These are phyloP conservation scores for Penicillium nucicola DNA, from an alignment of 495 filamentous ascomycete genomes.

Conservation along the genomic window DNA sequence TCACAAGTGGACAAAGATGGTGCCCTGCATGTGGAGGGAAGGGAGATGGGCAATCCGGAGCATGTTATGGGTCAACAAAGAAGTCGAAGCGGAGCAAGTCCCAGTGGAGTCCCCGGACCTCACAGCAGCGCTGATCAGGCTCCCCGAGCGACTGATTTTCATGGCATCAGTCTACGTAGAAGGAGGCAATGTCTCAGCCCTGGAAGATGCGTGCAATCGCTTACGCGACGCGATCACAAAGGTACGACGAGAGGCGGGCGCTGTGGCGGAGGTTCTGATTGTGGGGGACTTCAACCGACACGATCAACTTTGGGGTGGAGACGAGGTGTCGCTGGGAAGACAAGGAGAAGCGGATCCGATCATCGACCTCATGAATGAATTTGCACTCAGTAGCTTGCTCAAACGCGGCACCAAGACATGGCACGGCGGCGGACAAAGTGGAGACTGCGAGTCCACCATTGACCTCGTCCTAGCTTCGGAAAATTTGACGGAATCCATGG, in stretches of 20 bases:
- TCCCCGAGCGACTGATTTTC: constrained; percentile 18
- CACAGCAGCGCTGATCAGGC: constrained; percentile 20
- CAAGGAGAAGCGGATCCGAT: constrained; percentile 34
- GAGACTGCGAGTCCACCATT: constrained; percentile 26
- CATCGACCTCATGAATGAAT: constrained; percentile 33
- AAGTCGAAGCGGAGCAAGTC: constrained; percentile 25
- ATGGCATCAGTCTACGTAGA: constrained; percentile 28
- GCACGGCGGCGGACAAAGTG: constrained; percentile 13
- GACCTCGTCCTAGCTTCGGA: constrained; percentile 24
- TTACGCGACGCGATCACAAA: constrained; percentile 10
- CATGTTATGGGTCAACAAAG: constrained; percentile 31
- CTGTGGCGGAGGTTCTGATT: constrained; percentile 19
- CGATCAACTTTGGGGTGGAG: constrained; percentile 38
- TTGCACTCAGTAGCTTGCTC: constrained; percentile 25
- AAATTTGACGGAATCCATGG: constrained; percentile 11
- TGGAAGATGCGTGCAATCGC: constrained; percentile 8
- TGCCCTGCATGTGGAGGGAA: constrained; percentile 17
- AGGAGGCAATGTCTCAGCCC: constrained; percentile 7
- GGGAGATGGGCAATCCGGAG: constrained; percentile 25
- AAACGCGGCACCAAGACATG: constrained; percentile 31
- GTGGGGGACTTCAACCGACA: constrained; percentile 34
- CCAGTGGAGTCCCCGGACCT: constrained; percentile 23
- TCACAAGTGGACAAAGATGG: constrained; percentile 28
- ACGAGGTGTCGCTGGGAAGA: constrained; percentile 22
- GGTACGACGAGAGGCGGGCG: constrained; percentile 10